Base-by-base conservation (phyloP, 495 filamentous ascomycete species). In the Sphaerosporella brunnea region DNA sequence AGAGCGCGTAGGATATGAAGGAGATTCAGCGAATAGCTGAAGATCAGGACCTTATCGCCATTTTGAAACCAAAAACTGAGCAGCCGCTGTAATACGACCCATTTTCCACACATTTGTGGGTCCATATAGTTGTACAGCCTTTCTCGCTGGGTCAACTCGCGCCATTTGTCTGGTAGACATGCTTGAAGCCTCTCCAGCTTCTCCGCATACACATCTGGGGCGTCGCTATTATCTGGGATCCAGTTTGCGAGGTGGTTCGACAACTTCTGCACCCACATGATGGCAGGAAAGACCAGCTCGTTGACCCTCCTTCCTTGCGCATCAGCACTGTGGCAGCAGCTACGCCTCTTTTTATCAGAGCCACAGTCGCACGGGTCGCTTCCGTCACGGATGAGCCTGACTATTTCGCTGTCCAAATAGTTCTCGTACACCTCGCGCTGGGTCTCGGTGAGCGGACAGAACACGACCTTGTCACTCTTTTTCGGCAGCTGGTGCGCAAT, bases 401-500 rank as follows among this genome's bases (percentile, higher is more conserved):
- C 71, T 2, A 79, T 69, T 4, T 81, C 74, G 44, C 82, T 80
- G 37, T 74, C 73, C 11, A 93, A 61, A 46, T 87, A 77, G 36
- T 77, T 80, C 55, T 88, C 77, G 56, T 97, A 97, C 2, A 87
- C 90, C 21, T 81, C 78, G 21, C 73, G 70, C 60, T 96, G 92
- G 1, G 77, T 78, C 13, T 76, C 73, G 0, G 86, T 94, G 32
- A 96, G 68, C 20, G 83, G 85, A 56, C 92, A 96, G 62, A 97
- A 97, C 1, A 96, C 86, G 0, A 97, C 88, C 35, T 77, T 78
- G 60, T 97, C 90, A 30, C 70, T 81, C 68, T 97, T 97, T 63
- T 90, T 92, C 0, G 90, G 90, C n/a, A 97, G 72, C 56, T 97
- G 88, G 62, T 93, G 69, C 0, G 85, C 85, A 47, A 97, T 93